Percentiles rank a stretch among this genome's conserved stretches.
phyloP scores from a whole-genome alignment of 768 basidiomycete genomes.

The Kwoniella bestiolae region DNA sequence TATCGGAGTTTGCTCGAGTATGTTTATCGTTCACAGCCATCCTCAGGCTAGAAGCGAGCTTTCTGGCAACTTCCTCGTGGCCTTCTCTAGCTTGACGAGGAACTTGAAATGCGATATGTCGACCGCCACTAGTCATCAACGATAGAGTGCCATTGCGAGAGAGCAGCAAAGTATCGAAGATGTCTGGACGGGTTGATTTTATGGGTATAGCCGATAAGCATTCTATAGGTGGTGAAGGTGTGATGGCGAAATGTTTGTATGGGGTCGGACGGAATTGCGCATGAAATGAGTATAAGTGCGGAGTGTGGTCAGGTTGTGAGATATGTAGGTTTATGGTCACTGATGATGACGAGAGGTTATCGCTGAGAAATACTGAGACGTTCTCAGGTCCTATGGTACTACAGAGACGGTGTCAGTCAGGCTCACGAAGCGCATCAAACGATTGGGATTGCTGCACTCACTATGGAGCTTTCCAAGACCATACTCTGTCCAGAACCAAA shows the following conservation, averaged over 20 bases:
- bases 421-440: not conserved
- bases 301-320: not conserved
- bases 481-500: slow-evolving; percentile 44
- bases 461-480: slow-evolving; percentile 40
- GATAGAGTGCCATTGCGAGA: slow-evolving; percentile 64
- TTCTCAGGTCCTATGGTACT: slow-evolving; percentile 11
- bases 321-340: slow-evolving; percentile 46
- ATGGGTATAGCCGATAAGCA: slow-evolving; percentile 67
- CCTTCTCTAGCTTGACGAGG: slow-evolving; percentile 12
- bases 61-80: slow-evolving; percentile 33
- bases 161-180: slow-evolving; percentile 73
- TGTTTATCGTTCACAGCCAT: slow-evolving; percentile 28
- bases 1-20: not conserved
- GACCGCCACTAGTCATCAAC: slow-evolving; percentile 68
- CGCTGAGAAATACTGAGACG: slow-evolving; percentile 37
- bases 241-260: slow-evolving; percentile 16
- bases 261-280: slow-evolving; percentile 7
- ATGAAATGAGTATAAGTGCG: slow-evolving; percentile 35
- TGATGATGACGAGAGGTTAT: slow-evolving; percentile 31
- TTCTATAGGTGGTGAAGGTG: slow-evolving; percentile 53
- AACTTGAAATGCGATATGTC: slow-evolving; percentile 50
- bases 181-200: slow-evolving; percentile 66
- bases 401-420: not conserved
- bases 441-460: slow-evolving; percentile 25
- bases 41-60: slow-evolving; percentile 34